Base-by-base conservation (phyloP, 169 alveolate species). In the Cryptosporidium ryanae region DNA sequence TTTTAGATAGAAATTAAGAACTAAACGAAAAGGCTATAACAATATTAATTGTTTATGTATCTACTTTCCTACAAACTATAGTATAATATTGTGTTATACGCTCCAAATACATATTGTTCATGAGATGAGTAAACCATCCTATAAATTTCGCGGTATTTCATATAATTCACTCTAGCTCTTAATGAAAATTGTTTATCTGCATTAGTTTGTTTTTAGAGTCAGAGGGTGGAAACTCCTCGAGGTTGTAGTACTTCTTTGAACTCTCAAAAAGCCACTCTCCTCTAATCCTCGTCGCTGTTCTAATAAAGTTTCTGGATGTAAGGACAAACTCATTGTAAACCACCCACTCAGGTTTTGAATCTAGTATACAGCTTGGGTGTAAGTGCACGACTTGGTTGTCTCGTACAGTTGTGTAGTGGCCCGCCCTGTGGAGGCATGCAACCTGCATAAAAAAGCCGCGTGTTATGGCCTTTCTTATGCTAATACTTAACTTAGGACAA, bases 351-450 rank as follows among this genome's bases (percentile, higher is more conserved):
- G 99, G 99, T 57, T 96, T 95, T 90, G 96, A 94, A 64, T 95
- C 96, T 65, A 98, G 89, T 21, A 96, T 95, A 43, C 99, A 93
- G 29, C 98, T 94, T 2, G 99, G 99, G 91, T 98, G 99, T 38
- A 98, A 90, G 17, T 97, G 95, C 25, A 98, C 99, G 29, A 93
- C 94, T 91, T 98, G 98, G 66, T 93, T 90, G 91, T 98, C 99
- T 93, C 97, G 97, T 15, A 98, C 95, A 1, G 99, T 97, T 84
- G 95, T 89, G 92, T 96, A 98, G 68, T 93, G 97, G 12, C 98
- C 98, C 27, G 94, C 92, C 68, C 94, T 91, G 63, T 96, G 93
- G 65, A 93, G 66, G 84, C 92, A 96, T 1, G 99, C 99, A 21
- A 93, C 96, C 84, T 97, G 97, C 92, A 95, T 97, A 82, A 97